Conservation (phyloP, 768 basidiomycete genomes). For the Xerocomellus amylosporus region DNA sequence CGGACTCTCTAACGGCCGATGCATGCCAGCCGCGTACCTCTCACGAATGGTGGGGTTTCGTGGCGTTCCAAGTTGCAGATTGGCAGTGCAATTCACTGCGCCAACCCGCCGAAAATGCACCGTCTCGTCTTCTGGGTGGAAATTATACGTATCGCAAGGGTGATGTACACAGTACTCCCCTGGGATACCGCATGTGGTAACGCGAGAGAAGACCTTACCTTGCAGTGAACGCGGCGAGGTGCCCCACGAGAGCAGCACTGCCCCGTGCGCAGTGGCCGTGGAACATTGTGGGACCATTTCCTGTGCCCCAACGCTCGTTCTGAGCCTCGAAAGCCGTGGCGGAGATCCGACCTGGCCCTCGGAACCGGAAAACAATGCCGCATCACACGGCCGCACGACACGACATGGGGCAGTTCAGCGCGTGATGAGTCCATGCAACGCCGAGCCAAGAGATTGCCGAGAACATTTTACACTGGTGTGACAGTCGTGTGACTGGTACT, state of each 20-base stretch:
- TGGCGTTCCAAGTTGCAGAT: too few species aligned
- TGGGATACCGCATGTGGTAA: conserved; percentile 4
- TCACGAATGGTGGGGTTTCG: too few species aligned
- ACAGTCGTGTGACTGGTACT: conserved; percentile 3
- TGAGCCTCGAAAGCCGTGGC: conserved; percentile 5
- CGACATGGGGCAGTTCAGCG: conserved; percentile 6
- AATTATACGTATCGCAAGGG: conserved; percentile 20
- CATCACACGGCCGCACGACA: conserved; percentile 5
- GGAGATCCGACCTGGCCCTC: conserved; percentile 20
- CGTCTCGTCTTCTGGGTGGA: conserved; percentile 16
- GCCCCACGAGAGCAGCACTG: conserved; percentile 7
- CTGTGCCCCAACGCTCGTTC: conserved; percentile 5
- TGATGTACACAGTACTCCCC: background rate
- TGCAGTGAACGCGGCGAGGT: conserved; percentile 22
- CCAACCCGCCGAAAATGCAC: background rate
- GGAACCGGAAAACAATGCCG: conserved; percentile 19
- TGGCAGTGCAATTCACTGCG: conserved; percentile 1
- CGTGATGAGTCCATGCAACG: conserved; percentile 13
- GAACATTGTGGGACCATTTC: background rate
- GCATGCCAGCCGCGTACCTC: too few species aligned
- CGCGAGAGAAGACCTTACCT: conserved; percentile 12
- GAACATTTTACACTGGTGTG: conserved; percentile 1
- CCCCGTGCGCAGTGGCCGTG: conserved; percentile 3
- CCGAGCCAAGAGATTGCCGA: conserved; percentile 5
- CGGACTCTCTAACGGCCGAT: too few species aligned